phyloP scores from a whole-genome alignment of 306 rosid genomes.

The Acacia crassicarpa region DNA sequence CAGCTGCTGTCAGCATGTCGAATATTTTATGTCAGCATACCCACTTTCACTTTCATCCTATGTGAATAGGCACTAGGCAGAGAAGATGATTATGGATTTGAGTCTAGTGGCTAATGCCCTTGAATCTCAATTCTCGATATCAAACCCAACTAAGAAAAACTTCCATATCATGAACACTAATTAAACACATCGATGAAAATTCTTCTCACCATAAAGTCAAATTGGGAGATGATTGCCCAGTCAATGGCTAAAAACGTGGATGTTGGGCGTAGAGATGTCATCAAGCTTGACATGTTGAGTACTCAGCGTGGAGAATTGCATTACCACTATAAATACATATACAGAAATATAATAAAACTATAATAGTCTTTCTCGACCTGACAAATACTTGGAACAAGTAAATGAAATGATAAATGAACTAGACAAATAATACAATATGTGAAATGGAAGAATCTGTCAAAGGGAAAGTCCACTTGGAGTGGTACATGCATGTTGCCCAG shows the following conservation, averaged over 20 bases:
- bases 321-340: background rate
- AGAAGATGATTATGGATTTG: too few relatives aligned
- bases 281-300: background rate
- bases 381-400: background rate
- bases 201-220: background rate
- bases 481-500: background rate
- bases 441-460: background rate
- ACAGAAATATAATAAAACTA: background rate
- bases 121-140: too few relatives aligned
- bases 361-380: too few relatives aligned
- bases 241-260: background rate
- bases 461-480: background rate
- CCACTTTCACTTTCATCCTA: too few relatives aligned
- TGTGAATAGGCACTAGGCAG: too few relatives aligned
- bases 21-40: too few relatives aligned
- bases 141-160: too few relatives aligned
- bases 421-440: background rate
- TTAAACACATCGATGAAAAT: background rate
- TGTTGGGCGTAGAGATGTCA: background rate
- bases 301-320: background rate
- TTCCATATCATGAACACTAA: background rate
- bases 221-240: background rate
- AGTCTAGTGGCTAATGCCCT: too few relatives aligned
- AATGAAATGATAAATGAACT: background rate
- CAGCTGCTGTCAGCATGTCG: too few relatives aligned